Evolutionary conservation across 2,329 filamentous ascomycete genomes (phyloP).

Genomic region (Pleoardoris graminearum): DNA sequence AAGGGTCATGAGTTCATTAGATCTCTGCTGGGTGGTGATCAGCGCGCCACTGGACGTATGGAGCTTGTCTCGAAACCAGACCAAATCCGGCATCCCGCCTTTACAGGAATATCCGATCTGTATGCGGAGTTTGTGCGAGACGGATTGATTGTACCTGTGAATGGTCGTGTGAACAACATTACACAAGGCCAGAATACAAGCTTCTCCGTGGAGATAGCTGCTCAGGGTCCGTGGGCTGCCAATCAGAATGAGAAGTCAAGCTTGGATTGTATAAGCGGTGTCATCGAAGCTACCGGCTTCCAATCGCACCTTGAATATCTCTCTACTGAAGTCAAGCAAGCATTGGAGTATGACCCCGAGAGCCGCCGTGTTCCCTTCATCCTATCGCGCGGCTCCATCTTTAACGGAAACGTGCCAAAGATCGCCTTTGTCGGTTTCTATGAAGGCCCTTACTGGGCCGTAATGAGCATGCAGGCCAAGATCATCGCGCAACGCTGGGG

Average conservation of each 20-base stretch:
- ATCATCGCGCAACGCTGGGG: slow-evolving; percentile 66
- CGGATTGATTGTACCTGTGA: slow-evolving; percentile 50
- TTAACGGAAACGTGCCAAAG: slow-evolving; percentile 62
- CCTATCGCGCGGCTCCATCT: slow-evolving; percentile 68
- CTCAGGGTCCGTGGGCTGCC: slow-evolving; percentile 8
- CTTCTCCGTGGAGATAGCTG: slow-evolving; percentile 15
- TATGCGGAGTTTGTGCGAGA: slow-evolving; percentile 76
- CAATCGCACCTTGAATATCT: slow-evolving; percentile 68
- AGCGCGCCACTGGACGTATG: slow-evolving; percentile 44
- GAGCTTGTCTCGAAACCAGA: slow-evolving; percentile 47
- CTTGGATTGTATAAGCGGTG: slow-evolving; percentile 49
- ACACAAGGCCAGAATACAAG: slow-evolving; percentile 13
- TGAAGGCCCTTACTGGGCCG: slow-evolving; percentile 80
- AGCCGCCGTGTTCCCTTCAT: slow-evolving; percentile 57
- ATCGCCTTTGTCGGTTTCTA: slow-evolving; percentile 85
- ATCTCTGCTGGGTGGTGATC: slow-evolving; percentile 51
- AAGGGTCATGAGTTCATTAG: slow-evolving; percentile 56
- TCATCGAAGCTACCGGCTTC: slow-evolving; percentile 78
- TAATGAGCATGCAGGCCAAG: slow-evolving; percentile 84
- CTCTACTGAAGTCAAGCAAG: slow-evolving; percentile 57
- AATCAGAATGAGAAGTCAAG: slow-evolving; percentile 7
- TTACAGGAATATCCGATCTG: slow-evolving; percentile 69
- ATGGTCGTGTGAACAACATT: slow-evolving; percentile 42
- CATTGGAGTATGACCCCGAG: slow-evolving; percentile 62
- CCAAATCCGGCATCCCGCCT: slow-evolving; percentile 59